Percentiles rank a stretch among this genome's conserved stretches.
Evolutionary conservation across 169 alveolate genomes (phyloP).

Genomic region (Plasmodium fragile): DNA sequence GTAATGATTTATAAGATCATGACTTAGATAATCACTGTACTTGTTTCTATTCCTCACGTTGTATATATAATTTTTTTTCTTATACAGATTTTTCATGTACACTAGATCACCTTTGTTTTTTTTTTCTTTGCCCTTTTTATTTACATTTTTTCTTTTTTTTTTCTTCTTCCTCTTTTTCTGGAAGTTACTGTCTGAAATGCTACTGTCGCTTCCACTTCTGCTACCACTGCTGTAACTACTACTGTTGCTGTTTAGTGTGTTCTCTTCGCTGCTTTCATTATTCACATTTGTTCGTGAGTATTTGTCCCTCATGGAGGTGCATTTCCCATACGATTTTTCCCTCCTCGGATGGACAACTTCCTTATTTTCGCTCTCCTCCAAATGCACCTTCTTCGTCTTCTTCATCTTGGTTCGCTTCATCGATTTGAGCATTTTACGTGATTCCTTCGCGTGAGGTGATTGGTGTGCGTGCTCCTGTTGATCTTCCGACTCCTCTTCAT

Average conservation of each 20-base stretch:
- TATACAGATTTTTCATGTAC: constrained; percentile 43
- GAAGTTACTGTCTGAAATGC: neutral
- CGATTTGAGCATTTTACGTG: neutral
- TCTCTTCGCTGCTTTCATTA: neutral
- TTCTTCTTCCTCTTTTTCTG: constrained; percentile 8
- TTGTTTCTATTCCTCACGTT: constrained; percentile 4
- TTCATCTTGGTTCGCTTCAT: neutral
- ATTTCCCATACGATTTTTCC: neutral
- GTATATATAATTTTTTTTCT: constrained; percentile 17
- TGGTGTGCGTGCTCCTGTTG: neutral
- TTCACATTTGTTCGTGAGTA: neutral
- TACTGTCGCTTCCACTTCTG: constrained; percentile 9
- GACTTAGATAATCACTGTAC: constrained; percentile 26
- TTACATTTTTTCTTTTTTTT: neutral
- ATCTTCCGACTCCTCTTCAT: neutral
- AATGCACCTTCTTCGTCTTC: neutral
- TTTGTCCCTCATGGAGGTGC: neutral
- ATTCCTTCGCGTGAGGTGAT: neutral
- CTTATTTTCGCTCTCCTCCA: constrained; percentile 4
- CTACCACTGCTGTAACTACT: neutral
- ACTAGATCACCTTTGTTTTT: constrained; percentile 22
- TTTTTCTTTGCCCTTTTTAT: constrained; percentile 20
- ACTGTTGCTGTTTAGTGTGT: neutral
- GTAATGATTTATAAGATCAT: constrained; percentile 57
- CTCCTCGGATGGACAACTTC: neutral